Conservation (phyloP, 2,329 filamentous ascomycete species). For the Arthrinium puccinioides region DNA sequence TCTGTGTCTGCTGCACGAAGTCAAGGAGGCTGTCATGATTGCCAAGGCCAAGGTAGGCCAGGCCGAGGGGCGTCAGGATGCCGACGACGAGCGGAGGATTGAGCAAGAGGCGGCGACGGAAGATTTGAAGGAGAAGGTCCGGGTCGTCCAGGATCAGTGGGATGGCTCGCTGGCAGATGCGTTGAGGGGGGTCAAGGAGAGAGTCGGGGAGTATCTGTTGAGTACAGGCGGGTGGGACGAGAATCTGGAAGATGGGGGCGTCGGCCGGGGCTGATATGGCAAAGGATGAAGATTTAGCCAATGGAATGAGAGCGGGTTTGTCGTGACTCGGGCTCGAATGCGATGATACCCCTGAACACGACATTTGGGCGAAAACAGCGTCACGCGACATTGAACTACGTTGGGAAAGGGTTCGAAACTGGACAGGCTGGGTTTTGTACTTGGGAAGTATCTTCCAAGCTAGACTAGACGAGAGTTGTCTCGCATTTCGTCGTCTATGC, state of each 20-base stretch:
- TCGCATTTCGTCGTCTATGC: no score
- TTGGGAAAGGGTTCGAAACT: no score
- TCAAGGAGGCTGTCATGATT: conserved; percentile 69
- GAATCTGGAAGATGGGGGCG: conserved; percentile 51
- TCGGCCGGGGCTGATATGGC: conserved; percentile 41
- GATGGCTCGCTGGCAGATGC: conserved; percentile 74
- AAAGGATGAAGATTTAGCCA: no score
- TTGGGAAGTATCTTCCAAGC: no score
- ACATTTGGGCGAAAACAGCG: no score
- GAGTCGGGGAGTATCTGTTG: conserved; percentile 66
- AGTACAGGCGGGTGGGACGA: conserved; percentile 87
- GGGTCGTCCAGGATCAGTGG: conserved; percentile 88
- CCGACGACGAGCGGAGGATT: conserved; percentile 50
- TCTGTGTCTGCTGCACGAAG: conserved; percentile 83
- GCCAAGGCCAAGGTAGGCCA: conserved; percentile 56
- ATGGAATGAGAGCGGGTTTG: no score
- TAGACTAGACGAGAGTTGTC: no score
- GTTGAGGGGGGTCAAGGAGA: conserved; percentile 64
- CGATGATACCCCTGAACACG: no score
- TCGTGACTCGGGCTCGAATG: no score
- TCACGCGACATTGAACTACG: no score
- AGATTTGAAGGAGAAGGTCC: conserved; percentile 89
- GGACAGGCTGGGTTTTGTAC: no score
- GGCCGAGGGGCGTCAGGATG: conserved; percentile 46
- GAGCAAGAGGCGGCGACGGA: conserved; percentile 69